These are phyloP conservation scores for Nymphaea colorata DNA, from an alignment of 164 flowering plant genomes.

Conservation along the genomic window DNA sequence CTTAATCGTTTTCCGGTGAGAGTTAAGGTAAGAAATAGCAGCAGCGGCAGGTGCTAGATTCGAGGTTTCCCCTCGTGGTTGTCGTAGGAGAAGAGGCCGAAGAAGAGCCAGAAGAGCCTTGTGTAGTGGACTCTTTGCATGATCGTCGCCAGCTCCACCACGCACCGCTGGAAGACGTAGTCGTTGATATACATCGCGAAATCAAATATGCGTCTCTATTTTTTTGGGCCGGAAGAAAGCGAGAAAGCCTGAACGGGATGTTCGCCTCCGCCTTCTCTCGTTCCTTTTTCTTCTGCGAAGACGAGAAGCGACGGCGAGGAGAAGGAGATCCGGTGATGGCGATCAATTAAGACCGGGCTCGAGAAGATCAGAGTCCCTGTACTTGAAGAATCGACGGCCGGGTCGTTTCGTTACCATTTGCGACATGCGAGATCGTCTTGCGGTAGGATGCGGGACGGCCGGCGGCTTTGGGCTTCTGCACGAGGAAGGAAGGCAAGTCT, in stretches of 20 bases:
- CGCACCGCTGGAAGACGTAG: conserved; percentile 32
- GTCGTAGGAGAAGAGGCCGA: conserved; percentile 67
- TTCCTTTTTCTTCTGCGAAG: background rate
- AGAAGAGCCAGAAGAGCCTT: conserved; percentile 71
- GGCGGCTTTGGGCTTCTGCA: background rate
- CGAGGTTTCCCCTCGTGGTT: conserved; percentile 85
- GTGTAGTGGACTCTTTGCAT: conserved; percentile 69
- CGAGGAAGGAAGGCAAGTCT: background rate
- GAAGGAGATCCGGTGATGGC: no score
- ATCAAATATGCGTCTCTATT: background rate
- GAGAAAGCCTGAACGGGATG: no score
- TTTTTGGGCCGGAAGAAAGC: background rate
- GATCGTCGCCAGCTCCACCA: conserved; percentile 66
- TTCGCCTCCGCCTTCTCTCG: no score
- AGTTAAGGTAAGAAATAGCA: background rate
- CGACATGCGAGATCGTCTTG: conserved; percentile 1
- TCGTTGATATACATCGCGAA: conserved; percentile 6
- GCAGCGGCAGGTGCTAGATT: conserved; percentile 16
- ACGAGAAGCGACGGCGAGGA: background rate
- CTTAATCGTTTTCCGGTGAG: background rate
- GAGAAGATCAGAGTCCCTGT: conserved; percentile 21
- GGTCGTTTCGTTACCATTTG: conserved; percentile 41
- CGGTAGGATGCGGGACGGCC: background rate
- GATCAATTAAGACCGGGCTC: background rate
- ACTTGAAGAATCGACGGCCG: conserved; percentile 67